These are phyloP conservation scores for Trichoderma sp. DNA, from an alignment of 2,329 filamentous ascomycete genomes.

Conservation along the genomic window DNA sequence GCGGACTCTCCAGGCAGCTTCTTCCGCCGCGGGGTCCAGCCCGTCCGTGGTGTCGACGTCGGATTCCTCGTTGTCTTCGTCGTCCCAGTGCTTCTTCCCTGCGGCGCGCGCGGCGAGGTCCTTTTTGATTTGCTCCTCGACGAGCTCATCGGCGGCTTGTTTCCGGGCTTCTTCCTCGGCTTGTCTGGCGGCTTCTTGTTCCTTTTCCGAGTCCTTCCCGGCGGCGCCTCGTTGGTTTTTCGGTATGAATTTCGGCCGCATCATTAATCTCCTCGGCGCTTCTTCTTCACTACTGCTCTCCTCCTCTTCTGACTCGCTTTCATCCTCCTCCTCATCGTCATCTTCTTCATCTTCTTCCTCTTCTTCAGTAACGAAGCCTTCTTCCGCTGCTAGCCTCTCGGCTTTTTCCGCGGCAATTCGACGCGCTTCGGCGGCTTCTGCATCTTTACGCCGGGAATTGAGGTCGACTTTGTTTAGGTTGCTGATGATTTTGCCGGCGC, in stretches of 20 bases:
- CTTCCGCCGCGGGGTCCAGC: slow-evolving; percentile 82
- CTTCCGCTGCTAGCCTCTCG: slow-evolving; percentile 56
- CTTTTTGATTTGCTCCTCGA: slow-evolving; percentile 86
- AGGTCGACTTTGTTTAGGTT: slow-evolving; percentile 56
- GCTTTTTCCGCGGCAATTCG: slow-evolving; percentile 52
- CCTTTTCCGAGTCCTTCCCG: slow-evolving; percentile 32
- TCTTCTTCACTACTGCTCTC: slow-evolving; percentile 57
- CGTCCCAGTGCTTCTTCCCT: slow-evolving; percentile 85
- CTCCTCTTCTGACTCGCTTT: slow-evolving; percentile 47
- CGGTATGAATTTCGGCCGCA: slow-evolving; percentile 64
- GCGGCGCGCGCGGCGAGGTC: slow-evolving; percentile 73
- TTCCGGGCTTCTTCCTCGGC: slow-evolving; percentile 64
- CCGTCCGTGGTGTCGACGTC: slow-evolving; percentile 90
- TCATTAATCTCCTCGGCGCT: slow-evolving; percentile 57
- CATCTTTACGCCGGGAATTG: slow-evolving; percentile 47
- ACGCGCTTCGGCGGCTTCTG: slow-evolving; percentile 48
- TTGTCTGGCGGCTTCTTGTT: slow-evolving; percentile 38
- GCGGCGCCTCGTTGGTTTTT: slow-evolving; percentile 53
- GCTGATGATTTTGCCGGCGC: slow-evolving; percentile 58
- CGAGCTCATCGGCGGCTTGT: slow-evolving; percentile 73
- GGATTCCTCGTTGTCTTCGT: slow-evolving; percentile 67
- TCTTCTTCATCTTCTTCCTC: slow-evolving; percentile 45
- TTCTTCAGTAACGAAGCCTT: slow-evolving; percentile 64
- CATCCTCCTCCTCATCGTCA: slow-evolving; percentile 39
- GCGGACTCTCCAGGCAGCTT: slow-evolving; percentile 89